These are phyloP conservation scores for Raffaelea albimanens DNA, from an alignment of 2,329 filamentous ascomycete species.

Conservation along the genomic window DNA sequence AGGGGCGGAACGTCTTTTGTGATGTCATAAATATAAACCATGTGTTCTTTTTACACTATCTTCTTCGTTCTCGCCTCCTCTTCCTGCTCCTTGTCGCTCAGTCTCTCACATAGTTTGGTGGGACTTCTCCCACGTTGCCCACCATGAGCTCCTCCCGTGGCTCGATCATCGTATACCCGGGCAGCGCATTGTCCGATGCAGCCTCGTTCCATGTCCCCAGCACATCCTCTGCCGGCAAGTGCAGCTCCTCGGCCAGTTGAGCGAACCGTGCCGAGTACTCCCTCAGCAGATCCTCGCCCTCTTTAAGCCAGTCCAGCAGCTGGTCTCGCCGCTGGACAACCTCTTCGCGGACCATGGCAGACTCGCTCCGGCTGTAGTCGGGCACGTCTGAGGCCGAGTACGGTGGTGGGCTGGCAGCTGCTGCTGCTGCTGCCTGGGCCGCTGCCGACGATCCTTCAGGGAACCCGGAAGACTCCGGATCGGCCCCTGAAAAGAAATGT, in stretches of 20 bases:
- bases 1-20: too few species aligned
- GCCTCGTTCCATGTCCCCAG: slow-evolving; percentile 21
- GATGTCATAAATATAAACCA: too few species aligned
- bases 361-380: slow-evolving; percentile 11
- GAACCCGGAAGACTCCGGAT: too few species aligned
- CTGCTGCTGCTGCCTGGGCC: background rate
- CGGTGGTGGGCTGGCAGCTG: slow-evolving; percentile 11
- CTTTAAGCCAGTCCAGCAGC: slow-evolving; percentile 19
- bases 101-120: slow-evolving; percentile 9
- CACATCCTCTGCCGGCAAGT: slow-evolving; percentile 18
- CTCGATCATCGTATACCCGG: slow-evolving; percentile 19
- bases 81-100: too few species aligned
- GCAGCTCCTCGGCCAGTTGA: slow-evolving; percentile 18
- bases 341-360: slow-evolving; percentile 15
- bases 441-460: background rate
- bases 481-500: too few species aligned
- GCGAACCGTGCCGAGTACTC: slow-evolving; percentile 21
- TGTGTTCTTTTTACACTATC: too few species aligned
- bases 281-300: slow-evolving; percentile 20
- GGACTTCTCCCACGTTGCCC: slow-evolving; percentile 20
- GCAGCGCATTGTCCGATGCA: slow-evolving; percentile 20
- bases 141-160: slow-evolving; percentile 21
- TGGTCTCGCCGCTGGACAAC: slow-evolving; percentile 18
- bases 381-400: slow-evolving; percentile 20
- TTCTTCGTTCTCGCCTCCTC: too few species aligned